Base-by-base conservation (phyloP, 352 stramenopile species). In the Phytophthora pseudosyringae region DNA sequence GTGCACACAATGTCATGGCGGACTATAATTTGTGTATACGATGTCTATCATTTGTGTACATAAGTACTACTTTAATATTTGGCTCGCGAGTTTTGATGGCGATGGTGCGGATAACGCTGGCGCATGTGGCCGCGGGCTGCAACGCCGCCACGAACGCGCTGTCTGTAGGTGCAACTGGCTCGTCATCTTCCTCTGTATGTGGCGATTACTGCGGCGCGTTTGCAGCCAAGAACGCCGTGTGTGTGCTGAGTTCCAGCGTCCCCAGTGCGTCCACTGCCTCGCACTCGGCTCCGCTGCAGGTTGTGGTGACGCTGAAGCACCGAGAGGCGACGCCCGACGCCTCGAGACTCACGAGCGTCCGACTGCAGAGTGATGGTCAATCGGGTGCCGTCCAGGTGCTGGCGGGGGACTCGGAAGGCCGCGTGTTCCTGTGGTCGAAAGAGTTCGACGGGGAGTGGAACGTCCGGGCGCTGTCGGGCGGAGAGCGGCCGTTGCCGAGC, bases 61-160 rank as follows among this genome's bases (percentile, higher is more conserved):
- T n/a, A n/a, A n/a, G n/a, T n/a, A n/a, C n/a, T n/a, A n/a, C n/a
- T n/a, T n/a, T n/a, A 53, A 31, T 50, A 44, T 33, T 41, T 55
- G 32, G 16, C 18, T 32, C 33, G 16, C 12, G 12, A 48, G n/a
- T 38, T 39, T 53, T 50, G 26, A 64, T 58, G 44, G 36, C 10
- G 46, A 58, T 49, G 41, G 33, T 60, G 28, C 33, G 62, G 48
- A 32, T 18, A 43, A 57, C 58, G 36, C 70, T 90, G 33, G 71
- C 62, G 40, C 80, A 89, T 64, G 79, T 88, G 38, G 59, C 73
- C 10, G 78, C 79, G 44, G 81, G 83, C 66, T 78, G 70, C 63
- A 88, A 83, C 66, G 69, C 79, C 18, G 61, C 67, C 28, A 80
- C 80, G 50, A 83, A 84, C 59, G 78, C 83, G n/a, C 55, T 90